These are phyloP conservation scores for Erythrobasidium hasegawianum DNA, from an alignment of 1,284 basidiomycete genomes.

Conservation along the genomic window DNA sequence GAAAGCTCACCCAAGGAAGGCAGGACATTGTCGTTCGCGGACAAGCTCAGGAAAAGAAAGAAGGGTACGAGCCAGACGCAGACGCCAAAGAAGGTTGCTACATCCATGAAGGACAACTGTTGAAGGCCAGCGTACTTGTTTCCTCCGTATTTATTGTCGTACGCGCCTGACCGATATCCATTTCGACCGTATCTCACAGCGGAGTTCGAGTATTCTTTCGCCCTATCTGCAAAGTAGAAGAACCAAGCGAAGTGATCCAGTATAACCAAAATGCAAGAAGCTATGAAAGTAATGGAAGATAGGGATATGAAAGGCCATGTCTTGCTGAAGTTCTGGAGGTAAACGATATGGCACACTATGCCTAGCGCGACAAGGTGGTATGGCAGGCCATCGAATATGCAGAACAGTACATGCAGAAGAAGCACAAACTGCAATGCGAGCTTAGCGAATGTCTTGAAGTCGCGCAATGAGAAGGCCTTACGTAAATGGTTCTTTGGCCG, in stretches of 20 bases:
- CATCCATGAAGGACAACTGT: conserved; percentile 65
- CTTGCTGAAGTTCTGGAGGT: conserved; percentile 75
- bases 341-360: conserved; percentile 74
- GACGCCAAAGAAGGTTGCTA: conserved; percentile 84
- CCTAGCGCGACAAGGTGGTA: conserved; percentile 70
- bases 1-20: conserved; percentile 54
- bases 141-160: conserved; percentile 11
- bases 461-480: too few species aligned
- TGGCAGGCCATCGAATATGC: conserved; percentile 73
- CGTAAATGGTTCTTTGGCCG: conserved; percentile 78
- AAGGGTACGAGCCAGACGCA: conserved; percentile 90
- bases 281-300: conserved; percentile 72
- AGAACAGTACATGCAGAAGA: conserved; percentile 66
- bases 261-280: conserved; percentile 76
- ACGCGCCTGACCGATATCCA: conserved; percentile 26
- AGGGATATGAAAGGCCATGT: conserved; percentile 88
- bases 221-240: conserved; percentile 37
- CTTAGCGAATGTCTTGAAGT: too few species aligned
- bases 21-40: conserved; percentile 89
- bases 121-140: conserved; percentile 15
- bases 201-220: conserved; percentile 39
- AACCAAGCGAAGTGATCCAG: conserved; percentile 68
- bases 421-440: conserved; percentile 82
- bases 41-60: conserved; percentile 86
- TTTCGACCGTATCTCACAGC: conserved; percentile 26